Base-by-base conservation (phyloP, 2,329 filamentous ascomycete genomes). In the Didymella lethalis region DNA sequence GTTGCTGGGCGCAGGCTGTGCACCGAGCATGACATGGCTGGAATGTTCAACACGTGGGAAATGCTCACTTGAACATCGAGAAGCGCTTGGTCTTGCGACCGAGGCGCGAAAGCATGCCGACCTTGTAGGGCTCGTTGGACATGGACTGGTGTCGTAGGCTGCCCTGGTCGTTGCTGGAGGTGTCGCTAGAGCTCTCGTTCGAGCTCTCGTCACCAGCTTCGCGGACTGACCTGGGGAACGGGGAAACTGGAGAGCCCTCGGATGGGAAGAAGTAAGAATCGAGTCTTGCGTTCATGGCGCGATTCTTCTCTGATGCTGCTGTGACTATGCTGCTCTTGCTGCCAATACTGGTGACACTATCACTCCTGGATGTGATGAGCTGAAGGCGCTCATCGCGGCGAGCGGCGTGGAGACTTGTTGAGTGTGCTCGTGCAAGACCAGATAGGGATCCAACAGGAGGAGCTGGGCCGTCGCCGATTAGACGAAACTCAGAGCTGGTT, bases 401-500 rank as follows among this genome's bases (percentile, higher is more conserved):
- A 20, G 76, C 69, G 48, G 70, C 69, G 43, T 71, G 70, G 36
- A 79, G 62, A 20, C 71, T 76, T 32, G 76, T 71, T n/a, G 78
- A 78, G 28, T 80, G 75, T 20, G 71, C 66, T 46, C 73, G 76
- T 18, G 74, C 78, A 38, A 77, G 73, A 51, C 77, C 78, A 57
- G 68, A 70, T 10, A 70, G 65, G 25, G 68, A 69, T 61, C 80
- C 81, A n/a, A 77, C 66, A 28, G 74, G 67, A 40, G 76, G 76
- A 46, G 71, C 71, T 53, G 72, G 73, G 48, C 76, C 76, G 49
- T 76, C 74, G 54, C 76, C 76, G 45, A 83, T 79, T 47, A 83
- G 77, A 32, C 78, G 72, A 67, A 82, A 82, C 32, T 81, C 81
- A n/a, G 78, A 75, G 54, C 66, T 68, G 54, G 77, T 72, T 45